Conservation (phyloP, 2,329 filamentous ascomycete species). For the Magnaporthiopsis incrustans region DNA sequence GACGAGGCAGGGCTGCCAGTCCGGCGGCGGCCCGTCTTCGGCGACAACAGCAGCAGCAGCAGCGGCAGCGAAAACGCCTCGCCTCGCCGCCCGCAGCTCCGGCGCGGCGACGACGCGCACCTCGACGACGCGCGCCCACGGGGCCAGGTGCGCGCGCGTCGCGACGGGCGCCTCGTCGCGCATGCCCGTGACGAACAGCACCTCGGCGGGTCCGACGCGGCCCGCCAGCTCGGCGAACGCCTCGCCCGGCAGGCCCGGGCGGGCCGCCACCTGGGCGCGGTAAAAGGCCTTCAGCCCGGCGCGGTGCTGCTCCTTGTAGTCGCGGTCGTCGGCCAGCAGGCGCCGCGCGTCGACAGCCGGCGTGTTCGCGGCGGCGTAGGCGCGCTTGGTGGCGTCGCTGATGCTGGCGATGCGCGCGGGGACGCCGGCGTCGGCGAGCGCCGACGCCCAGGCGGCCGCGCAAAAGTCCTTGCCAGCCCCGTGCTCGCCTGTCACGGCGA, state of each 20-base stretch:
- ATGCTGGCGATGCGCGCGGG: conserved; percentile 40
- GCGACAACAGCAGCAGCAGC: background rate
- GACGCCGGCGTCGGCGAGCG: conserved; percentile 27
- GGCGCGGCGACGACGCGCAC: conserved; percentile 36
- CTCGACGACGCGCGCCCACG: conserved; percentile 44
- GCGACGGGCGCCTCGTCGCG: conserved; percentile 51
- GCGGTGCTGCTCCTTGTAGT: conserved; percentile 55
- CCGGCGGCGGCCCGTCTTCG: conserved; percentile 9
- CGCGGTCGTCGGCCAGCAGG: conserved; percentile 41
- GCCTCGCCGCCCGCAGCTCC: conserved; percentile 19
- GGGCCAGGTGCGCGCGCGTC: conserved; percentile 44
- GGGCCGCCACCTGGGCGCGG: conserved; percentile 30
- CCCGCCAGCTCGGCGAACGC: conserved; percentile 40
- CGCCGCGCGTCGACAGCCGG: conserved; percentile 35
- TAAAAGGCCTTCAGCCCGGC: conserved; percentile 43
- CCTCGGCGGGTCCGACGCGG: conserved; percentile 14
- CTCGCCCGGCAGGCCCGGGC: conserved; percentile 39
- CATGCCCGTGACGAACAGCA: conserved; percentile 55
- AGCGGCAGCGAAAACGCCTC: background rate
- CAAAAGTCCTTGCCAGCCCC: conserved; percentile 54
- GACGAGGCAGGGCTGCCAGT: conserved; percentile 16
- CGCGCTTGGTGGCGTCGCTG: conserved; percentile 47
- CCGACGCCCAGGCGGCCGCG: conserved; percentile 40
- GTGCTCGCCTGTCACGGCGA: conserved; percentile 49
- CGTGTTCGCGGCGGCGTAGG: conserved; percentile 34